phyloP scores from a whole-genome alignment of 2,329 filamentous ascomycete species.

The Trichoderma polysporum region DNA sequence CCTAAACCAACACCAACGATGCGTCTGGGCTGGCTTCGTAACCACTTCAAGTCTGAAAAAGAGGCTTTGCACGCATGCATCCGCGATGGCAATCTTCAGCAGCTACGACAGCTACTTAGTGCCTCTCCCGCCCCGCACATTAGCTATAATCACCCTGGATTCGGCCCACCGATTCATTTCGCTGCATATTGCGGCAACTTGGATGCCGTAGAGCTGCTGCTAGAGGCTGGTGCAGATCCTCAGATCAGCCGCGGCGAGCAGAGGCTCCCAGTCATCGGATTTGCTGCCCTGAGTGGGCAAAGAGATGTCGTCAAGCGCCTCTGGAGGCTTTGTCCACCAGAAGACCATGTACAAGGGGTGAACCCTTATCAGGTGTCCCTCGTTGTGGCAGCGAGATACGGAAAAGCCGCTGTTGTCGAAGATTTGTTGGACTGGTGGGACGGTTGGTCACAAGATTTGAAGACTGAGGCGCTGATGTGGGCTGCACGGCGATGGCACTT shows the following conservation, averaged over 20 bases:
- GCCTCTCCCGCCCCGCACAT: not conserved
- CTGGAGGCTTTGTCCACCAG: not conserved
- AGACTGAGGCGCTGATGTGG: conserved; percentile 15
- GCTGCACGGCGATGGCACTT: conserved; percentile 24
- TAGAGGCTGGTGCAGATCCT: conserved; percentile 21
- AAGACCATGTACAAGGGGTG: not conserved
- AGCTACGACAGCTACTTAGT: not conserved
- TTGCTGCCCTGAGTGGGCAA: conserved; percentile 1
- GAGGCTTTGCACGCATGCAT: conserved; percentile 21
- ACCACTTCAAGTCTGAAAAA: not conserved
- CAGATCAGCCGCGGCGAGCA: not conserved
- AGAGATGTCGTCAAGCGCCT: conserved; percentile 16
- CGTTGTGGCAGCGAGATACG: conserved; percentile 17
- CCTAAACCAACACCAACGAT: not conserved
- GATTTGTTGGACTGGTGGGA: conserved; percentile 25
- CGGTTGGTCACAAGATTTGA: conserved; percentile 22
- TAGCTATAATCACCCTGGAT: conserved; percentile 3
- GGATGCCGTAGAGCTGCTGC: conserved; percentile 21
- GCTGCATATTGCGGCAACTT: conserved; percentile 20
- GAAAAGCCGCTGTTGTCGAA: conserved; percentile 23
- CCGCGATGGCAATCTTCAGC: conserved; percentile 9
- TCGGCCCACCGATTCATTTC: conserved; percentile 23
- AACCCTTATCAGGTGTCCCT: conserved; percentile 9
- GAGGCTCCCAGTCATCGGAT: not conserved
- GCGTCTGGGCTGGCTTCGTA: not conserved